Percentiles rank a stretch among this genome's conserved stretches.
phyloP scores from a whole-genome alignment of 2,329 filamentous ascomycete species.

The Chaetothyriales sp. region DNA sequence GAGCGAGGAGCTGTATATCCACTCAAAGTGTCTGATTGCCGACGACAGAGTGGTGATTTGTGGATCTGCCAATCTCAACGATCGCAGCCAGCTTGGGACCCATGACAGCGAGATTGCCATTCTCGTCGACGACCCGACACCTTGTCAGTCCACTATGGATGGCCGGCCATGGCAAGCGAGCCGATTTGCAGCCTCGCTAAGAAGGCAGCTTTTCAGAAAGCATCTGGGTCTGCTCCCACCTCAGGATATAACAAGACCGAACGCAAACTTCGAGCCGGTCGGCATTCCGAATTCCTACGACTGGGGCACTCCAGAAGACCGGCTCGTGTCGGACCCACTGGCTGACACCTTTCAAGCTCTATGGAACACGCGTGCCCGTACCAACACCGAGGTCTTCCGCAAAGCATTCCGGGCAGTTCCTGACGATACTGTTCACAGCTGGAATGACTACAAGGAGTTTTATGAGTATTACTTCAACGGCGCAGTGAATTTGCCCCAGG shows the following conservation, averaged over 20 bases:
- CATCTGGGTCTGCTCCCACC: constrained; percentile 70
- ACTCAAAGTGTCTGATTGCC: constrained; percentile 54
- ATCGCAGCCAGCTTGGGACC: constrained; percentile 71
- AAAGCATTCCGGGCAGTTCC: constrained; percentile 51
- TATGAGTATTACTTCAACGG: constrained; percentile 46
- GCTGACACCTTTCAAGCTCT: constrained; percentile 40
- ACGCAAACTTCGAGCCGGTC: constrained; percentile 45
- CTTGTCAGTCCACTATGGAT: constrained; percentile 60
- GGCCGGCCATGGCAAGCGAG: constrained; percentile 64
- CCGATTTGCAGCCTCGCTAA: constrained; percentile 67
- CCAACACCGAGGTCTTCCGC: constrained; percentile 47
- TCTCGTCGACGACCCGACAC: constrained; percentile 71
- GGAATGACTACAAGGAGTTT: constrained; percentile 51
- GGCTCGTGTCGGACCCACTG: constrained; percentile 44
- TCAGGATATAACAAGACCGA: constrained; percentile 51
- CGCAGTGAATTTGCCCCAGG: constrained; percentile 30
- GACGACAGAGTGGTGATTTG: constrained; percentile 78
- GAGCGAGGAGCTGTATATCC: constrained; percentile 49
- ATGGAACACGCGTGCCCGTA: constrained; percentile 46
- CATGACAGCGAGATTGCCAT: constrained; percentile 88
- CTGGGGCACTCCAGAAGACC: constrained; percentile 36
- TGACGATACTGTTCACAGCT: constrained; percentile 43
- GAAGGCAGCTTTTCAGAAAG: constrained; percentile 77
- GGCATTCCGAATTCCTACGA: constrained; percentile 44
- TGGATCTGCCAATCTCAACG: constrained; percentile 82